Evolutionary conservation across 2,329 filamentous ascomycete genomes (phyloP), one percentile per base, ranked within the genome.

Genomic region (Plenodomus lindquistii): DNA sequence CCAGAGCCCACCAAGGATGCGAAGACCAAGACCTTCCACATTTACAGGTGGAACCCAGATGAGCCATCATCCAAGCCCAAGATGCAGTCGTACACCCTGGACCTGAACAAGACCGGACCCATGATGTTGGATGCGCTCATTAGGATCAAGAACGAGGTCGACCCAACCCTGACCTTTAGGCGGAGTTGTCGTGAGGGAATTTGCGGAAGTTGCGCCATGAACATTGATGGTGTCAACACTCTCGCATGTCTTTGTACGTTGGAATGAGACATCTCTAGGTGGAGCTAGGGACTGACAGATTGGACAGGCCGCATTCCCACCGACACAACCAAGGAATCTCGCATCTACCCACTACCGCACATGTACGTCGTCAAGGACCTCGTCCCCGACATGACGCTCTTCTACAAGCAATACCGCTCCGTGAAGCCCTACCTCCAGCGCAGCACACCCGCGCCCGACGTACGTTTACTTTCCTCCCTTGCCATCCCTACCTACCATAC

Each of bases 381-480:
- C 55, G 94, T 99, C 27, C 93, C 94, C 50, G 94, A 99, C 73
- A 81, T 99, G 79, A 99, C 94, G 55, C 89, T 94, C 71, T 97
- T 99, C 81, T 99, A 99, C 85, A 97, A 97, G 84, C 94, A 99
- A 82, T 99, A 99, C 85, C 96, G 97, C 79, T 97, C 92, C 15
- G 97, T 99, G 79, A 96, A 97, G 86, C 94, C 94, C 37, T 99
- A 96, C 75, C 86, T 99, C 44, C 94, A 97, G 81, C 85, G 91
- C 70, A 87, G 92, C 57, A 94, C 90, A 21, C 87, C 89, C 46
- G 79, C 90, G 37, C 84, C 86, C 62, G 89, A 97, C 72, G 90
- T 95, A 83, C 73, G 88, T n/a, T n/a, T 81, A 39, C 41, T 27
- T 9, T 16, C n/a, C 13, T 3, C 3, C 19, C 37, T 22, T 16